A percentile compares a stretch with the other conserved stretches of the same genome.
Evolutionary conservation across 2,329 filamentous ascomycete species (phyloP).

Genomic region (Apiospora marii): DNA sequence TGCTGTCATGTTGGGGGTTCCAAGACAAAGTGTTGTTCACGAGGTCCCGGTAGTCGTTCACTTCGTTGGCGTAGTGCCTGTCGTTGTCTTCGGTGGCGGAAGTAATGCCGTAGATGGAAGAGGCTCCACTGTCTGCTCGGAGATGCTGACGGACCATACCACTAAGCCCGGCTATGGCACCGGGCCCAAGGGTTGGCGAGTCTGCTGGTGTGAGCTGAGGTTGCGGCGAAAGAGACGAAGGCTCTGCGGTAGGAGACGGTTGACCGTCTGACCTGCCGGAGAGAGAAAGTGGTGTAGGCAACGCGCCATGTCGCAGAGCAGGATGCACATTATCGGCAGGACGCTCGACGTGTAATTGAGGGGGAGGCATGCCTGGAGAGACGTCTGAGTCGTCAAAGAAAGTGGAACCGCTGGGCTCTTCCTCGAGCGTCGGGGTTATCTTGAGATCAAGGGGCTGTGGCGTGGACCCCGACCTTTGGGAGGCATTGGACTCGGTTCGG

Average conservation of each 20-base stretch:
- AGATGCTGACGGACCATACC: constrained; percentile 87
- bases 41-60: constrained; percentile 32
- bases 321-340: constrained; percentile 63
- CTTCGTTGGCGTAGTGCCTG: constrained; percentile 47
- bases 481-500: constrained; percentile 55
- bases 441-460: constrained; percentile 45
- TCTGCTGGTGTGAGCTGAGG: constrained; percentile 53
- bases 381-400: constrained; percentile 54
- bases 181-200: constrained; percentile 81
- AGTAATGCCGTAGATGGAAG: constrained; percentile 74
- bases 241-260: constrained; percentile 34
- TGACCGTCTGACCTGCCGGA: constrained; percentile 41
- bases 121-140: constrained; percentile 80
- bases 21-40: not conserved
- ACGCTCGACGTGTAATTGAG: constrained; percentile 45
- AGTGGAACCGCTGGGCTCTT: constrained; percentile 47
- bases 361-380: constrained; percentile 31
- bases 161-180: constrained; percentile 68
- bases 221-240: constrained; percentile 16
- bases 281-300: constrained; percentile 53
- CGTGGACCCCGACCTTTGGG: constrained; percentile 54
- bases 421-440: constrained; percentile 37
- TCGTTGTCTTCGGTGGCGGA: constrained; percentile 48
- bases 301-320: constrained; percentile 56
- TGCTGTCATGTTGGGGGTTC: constrained; percentile 32